Base-by-base conservation (phyloP, 83 land plant species). In the Larix sibirica region DNA sequence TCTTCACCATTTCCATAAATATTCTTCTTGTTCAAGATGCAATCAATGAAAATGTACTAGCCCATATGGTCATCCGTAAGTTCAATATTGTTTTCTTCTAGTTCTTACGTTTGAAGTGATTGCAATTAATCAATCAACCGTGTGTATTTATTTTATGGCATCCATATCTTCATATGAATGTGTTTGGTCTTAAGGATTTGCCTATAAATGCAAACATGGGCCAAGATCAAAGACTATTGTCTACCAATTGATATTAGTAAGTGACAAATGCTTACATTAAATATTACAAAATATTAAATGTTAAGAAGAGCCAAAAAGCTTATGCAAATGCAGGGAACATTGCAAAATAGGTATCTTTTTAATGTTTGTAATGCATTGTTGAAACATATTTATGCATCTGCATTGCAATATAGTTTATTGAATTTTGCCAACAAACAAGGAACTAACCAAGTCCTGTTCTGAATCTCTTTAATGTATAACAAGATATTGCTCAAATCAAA, bases 11-110 rank as follows among this genome's bases (percentile, higher is more conserved):
- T 80, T 96, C 98, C 40, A 90, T 91, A 0, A 95, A 96, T 69
- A 96, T 90, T n/a, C 90, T 96, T 10, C 90, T 94, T 28, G 93
- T 96, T 62, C 98, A 96, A 82, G 98, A 96, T 81, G 98, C 97
- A 88, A 96, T 94, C 71, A 91, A 97, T 75, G 98, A 92, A 84
- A 96, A 96, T 93, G 95, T 96, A 6, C 17, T 38, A 14, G 16
- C 65, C 24, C 16, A 21, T 44, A 44, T 44, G 21, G n/a, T 18
- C 23, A n/a, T 42, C 21, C 13, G 28, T 76, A 44, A 42, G 21
- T 42, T 76, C 3, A 76, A 70, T 70, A 40, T 1, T 2, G 3
- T 33, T 33, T 33, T 33, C 36, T 1, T 33, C 36, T 33, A 33
- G 36, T 33, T 1, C 36, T 2, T 33, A 33, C 36, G 36, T 33